Percentiles rank a stretch among this genome's conserved stretches.
Evolutionary conservation across 257 asterid genomes (phyloP).

Genomic region (Ajuga chamaepitys): DNA sequence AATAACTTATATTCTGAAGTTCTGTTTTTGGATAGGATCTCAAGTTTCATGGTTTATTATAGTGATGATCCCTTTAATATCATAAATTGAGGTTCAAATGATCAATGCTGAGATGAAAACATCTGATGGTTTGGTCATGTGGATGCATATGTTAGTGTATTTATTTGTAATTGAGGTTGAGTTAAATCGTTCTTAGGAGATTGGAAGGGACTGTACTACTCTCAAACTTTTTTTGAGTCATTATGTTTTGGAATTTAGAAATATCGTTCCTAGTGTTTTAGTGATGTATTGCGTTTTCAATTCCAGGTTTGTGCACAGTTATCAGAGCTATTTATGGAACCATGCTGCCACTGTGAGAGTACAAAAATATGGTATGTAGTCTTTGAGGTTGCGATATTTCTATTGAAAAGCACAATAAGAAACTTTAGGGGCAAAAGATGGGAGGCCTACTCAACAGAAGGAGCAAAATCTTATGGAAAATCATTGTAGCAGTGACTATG

Average conservation of each 20-base stretch:
- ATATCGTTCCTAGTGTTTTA: slow-evolving; percentile 2
- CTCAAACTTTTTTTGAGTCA: not conserved
- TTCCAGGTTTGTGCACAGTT: slow-evolving; percentile 92
- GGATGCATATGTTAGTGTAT: not conserved
- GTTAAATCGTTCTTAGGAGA: not conserved
- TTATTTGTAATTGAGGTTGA: not conserved
- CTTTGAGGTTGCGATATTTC: not conserved
- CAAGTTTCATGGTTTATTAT: not conserved
- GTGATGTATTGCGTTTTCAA: slow-evolving; percentile 22
- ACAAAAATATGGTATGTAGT: slow-evolving; percentile 61
- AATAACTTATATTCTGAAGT: not conserved
- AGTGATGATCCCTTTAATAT: not conserved
- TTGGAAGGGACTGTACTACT: not conserved
- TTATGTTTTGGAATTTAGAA: not conserved
- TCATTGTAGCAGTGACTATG: no score
- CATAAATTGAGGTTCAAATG: not conserved
- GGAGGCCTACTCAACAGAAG: no score
- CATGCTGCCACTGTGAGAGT: slow-evolving; percentile 86
- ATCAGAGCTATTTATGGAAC: slow-evolving; percentile 97
- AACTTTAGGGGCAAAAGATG: no score
- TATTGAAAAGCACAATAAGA: no score
- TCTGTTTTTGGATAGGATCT: not conserved
- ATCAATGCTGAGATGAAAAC: not conserved
- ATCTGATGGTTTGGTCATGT: not conserved
- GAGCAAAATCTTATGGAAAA: no score